phyloP scores from a whole-genome alignment of 202 grass and related monocot species.

The Hordeum pubiflorum region DNA sequence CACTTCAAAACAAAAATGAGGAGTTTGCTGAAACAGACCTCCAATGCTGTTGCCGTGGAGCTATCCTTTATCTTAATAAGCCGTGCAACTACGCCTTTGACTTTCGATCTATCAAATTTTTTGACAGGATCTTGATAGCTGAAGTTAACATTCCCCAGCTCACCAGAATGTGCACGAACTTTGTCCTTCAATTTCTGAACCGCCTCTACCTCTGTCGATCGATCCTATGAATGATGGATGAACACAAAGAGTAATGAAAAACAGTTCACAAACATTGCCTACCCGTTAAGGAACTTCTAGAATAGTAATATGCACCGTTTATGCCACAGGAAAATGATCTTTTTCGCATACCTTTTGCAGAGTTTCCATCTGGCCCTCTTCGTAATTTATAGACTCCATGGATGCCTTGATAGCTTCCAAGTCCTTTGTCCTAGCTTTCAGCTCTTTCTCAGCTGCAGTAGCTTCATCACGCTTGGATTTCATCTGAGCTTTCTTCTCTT shows the following conservation, averaged over 20 bases:
- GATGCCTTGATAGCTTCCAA: conserved; percentile 62
- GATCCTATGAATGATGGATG: conserved; percentile 37
- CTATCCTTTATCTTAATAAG: conserved; percentile 90
- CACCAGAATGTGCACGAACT: conserved; percentile 49
- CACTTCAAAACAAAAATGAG: conserved; percentile 1
- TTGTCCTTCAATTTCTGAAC: conserved; percentile 64
- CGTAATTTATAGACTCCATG: conserved; percentile 60
- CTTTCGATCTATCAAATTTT: conserved; percentile 92
- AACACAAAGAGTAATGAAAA: conserved; percentile 6
- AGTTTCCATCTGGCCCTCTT: conserved; percentile 81
- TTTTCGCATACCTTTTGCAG: conserved; percentile 58
- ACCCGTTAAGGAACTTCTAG: not conserved
- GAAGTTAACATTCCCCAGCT: conserved; percentile 67
- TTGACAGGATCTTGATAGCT: conserved; percentile 68
- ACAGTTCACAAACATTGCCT: conserved; percentile 14
- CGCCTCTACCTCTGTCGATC: conserved; percentile 42
- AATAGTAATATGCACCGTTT: not conserved
- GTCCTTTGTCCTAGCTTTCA: conserved; percentile 59
- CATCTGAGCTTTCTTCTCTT: conserved; percentile 70
- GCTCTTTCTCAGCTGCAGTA: conserved; percentile 63
- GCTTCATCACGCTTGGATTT: conserved; percentile 82
- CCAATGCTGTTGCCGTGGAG: conserved; percentile 71
- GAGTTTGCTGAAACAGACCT: conserved; percentile 50
- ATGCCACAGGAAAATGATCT: conserved; percentile 3
- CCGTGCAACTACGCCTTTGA: conserved; percentile 85